Percentiles rank a stretch among this genome's conserved stretches.
Evolutionary conservation across 2,329 filamentous ascomycete species (phyloP).

Genomic region (Colletotrichum abscissum): DNA sequence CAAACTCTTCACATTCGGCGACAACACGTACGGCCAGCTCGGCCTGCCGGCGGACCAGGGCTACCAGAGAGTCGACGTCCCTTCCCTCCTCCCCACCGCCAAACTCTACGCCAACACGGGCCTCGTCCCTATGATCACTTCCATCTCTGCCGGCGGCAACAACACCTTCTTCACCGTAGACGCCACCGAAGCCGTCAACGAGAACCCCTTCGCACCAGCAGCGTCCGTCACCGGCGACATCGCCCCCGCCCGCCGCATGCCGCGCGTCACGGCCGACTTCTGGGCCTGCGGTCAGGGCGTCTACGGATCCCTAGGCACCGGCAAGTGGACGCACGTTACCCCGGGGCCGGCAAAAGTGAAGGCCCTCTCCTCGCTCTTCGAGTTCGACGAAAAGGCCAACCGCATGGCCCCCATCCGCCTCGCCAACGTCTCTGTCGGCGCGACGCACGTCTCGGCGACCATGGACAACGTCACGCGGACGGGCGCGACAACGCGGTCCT

Average conservation of each 20-base stretch:
- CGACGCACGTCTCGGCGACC: conserved; percentile 83
- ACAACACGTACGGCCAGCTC: conserved; percentile 91
- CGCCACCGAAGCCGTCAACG: conserved; percentile 68
- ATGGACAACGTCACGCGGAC: conserved; percentile 84
- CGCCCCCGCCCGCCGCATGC: conserved; percentile 46
- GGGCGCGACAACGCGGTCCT: conserved; percentile 59
- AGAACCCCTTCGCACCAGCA: conserved; percentile 33
- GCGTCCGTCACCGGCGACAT: conserved; percentile 25
- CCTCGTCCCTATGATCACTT: conserved; percentile 75
- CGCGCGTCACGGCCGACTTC: conserved; percentile 74
- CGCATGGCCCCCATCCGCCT: conserved; percentile 82
- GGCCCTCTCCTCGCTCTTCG: conserved; percentile 82
- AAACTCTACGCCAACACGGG: conserved; percentile 77
- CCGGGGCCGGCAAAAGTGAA: conserved; percentile 83
- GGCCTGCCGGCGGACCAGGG: conserved; percentile 79
- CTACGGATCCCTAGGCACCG: conserved; percentile 83
- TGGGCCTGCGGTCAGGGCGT: conserved; percentile 92
- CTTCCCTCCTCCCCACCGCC: conserved; percentile 76
- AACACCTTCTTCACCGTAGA: conserved; percentile 92
- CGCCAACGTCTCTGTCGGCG: conserved; percentile 77
- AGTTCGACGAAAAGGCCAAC: conserved; percentile 83
- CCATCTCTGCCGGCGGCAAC: conserved; percentile 84
- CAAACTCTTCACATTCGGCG: conserved; percentile 86
- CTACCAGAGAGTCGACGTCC: conserved; percentile 72
- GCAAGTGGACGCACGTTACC: conserved; percentile 90